These are phyloP conservation scores for Paulownia fortunei DNA, from an alignment of 257 asterid genomes.

Conservation along the genomic window DNA sequence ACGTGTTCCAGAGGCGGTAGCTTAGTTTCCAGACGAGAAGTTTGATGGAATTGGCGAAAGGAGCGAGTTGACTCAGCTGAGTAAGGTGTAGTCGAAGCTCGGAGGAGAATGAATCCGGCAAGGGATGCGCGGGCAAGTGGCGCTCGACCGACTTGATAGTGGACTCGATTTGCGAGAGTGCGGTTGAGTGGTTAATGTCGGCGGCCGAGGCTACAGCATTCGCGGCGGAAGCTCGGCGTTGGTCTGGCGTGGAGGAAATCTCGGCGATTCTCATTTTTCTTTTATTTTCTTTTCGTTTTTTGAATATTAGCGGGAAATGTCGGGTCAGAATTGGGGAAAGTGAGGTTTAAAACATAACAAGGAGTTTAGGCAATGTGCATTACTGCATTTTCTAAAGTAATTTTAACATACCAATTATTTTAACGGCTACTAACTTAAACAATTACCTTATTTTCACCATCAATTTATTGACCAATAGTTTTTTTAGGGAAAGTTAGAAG, in stretches of 20 bases:
- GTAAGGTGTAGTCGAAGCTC: slow-evolving; percentile 55
- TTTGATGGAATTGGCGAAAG: slow-evolving; percentile 69
- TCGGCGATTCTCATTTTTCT: slow-evolving; percentile 77
- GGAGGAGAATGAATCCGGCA: slow-evolving; percentile 64
- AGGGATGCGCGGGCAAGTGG: slow-evolving; percentile 52
- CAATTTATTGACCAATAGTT: too few relatives aligned
- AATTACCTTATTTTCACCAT: too few relatives aligned
- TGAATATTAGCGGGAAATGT: slow-evolving; percentile 59
- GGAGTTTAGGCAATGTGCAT: background rate
- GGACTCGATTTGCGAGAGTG: slow-evolving; percentile 68
- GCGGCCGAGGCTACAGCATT: slow-evolving; percentile 21
- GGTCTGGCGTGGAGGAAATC: slow-evolving; percentile 60
- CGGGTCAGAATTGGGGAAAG: slow-evolving; percentile 6
- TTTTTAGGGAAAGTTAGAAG: too few relatives aligned
- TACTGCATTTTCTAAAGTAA: background rate
- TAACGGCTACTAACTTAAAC: background rate
- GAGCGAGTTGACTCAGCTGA: slow-evolving; percentile 67
- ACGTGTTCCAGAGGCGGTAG: slow-evolving; percentile 95
- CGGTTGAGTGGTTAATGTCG: slow-evolving; percentile 46
- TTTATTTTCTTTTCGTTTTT: background rate
- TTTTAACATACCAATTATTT: background rate
- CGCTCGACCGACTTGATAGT: slow-evolving; percentile 67
- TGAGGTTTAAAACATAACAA: background rate
- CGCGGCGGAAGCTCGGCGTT: slow-evolving; percentile 56
- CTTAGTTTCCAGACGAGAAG: slow-evolving; percentile 86